Evolutionary conservation across 2,329 filamentous ascomycete species (phyloP), one percentile per base, ranked within the genome.

Genomic region (Pseudogymnoascus sp.): DNA sequence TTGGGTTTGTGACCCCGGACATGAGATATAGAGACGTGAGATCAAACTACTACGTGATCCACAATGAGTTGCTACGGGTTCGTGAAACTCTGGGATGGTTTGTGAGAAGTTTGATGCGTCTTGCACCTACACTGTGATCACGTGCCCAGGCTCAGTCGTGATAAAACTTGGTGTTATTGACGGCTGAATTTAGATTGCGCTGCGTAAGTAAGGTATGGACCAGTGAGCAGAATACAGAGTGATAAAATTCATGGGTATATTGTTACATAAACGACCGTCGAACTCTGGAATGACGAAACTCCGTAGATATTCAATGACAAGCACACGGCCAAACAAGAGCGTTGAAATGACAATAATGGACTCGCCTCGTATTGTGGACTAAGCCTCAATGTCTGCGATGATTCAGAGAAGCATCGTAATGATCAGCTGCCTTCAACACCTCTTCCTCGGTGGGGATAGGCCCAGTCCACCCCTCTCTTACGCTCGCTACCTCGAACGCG

Each of bases 361-460:
- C 50, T 33, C 10, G 25, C 50, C 28, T 56, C 28, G 10, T 33
- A 56, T 33, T 33, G 28, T 56, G 28, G 50, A 18, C 25, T 12
- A 33, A 33, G 25, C 50, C 50, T 33, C 50, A 56, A 33, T 33
- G 16, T 21, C 28, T 56, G 28, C 16, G 50, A 33, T 33, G 28
- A 5, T 33, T 33, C n/a, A 12, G 10, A 12, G 50, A 56, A 33
- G 50, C 50, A 33, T 33, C 50, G 50, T 56, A 56, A 33, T 62
- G 21, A 53, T 37, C 10, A 33, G 31, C 11, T 8, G 31, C 53
- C 61, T 38, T 42, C 16, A 35, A 37, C 18, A 66, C 31, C 23
- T 68, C 67, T 38, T 71, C 67, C 44, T 67, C 65, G 14, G 62
- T 69, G 31, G 70, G 70, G 16, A 67, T 63, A 40, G 63, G 61